These are phyloP conservation scores for Fremontodendron californicum DNA, from an alignment of 345 rosid genomes.

Conservation along the genomic window DNA sequence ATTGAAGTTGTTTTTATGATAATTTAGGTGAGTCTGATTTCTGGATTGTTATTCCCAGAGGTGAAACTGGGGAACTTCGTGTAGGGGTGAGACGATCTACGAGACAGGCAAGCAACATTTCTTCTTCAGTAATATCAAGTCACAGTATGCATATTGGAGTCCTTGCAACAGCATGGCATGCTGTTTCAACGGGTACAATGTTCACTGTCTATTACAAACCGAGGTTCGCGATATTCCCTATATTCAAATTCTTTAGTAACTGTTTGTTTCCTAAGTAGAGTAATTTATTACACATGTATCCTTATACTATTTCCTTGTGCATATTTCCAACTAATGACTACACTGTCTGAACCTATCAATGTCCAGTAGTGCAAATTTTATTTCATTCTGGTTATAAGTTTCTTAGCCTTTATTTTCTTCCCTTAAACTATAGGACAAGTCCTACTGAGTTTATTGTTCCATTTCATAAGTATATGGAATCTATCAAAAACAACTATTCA, in stretches of 20 bases:
- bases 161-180: constrained; percentile 71
- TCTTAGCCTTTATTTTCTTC: neutral
- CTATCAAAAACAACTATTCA: neutral
- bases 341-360: neutral
- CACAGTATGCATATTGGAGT: constrained; percentile 69
- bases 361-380: neutral
- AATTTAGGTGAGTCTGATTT: neutral
- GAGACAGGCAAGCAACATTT: constrained; percentile 47
- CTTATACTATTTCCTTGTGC: neutral
- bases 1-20: neutral
- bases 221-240: constrained; percentile 28
- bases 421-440: neutral
- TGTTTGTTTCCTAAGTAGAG: neutral
- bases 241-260: neutral
- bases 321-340: neutral
- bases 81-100: constrained; percentile 62
- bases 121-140: constrained; percentile 61
- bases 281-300: neutral
- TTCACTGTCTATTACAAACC: constrained; percentile 62
- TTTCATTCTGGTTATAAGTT: neutral
- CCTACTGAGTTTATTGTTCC: neutral
- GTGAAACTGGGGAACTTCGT: constrained; percentile 55
- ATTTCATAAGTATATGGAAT: neutral
- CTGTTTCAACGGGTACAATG: constrained; percentile 44
- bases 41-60: constrained; percentile 27